Base-by-base conservation (phyloP, 1,284 basidiomycete species). In the Leccinum pachyderme region DNA sequence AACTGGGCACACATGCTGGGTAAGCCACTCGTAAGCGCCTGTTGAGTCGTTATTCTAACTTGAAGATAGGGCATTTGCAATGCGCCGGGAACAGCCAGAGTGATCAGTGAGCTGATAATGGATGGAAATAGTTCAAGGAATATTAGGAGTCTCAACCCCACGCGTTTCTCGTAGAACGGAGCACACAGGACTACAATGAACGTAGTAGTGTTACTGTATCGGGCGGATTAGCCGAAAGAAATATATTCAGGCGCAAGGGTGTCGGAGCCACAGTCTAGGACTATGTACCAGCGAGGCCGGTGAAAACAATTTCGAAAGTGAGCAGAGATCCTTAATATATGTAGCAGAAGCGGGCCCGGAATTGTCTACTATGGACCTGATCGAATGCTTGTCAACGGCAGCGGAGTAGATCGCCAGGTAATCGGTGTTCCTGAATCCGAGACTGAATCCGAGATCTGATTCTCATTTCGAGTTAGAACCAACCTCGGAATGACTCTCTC, bases 1-100 rank as follows among this genome's bases (percentile, higher is more conserved):
- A 2, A 81, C 83, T 3, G 87, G 87, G 11, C 87, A 89, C 66
- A 85, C 85, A 0, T 87, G 85, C 59, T 84, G 82, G 83, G 82
- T 83, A 59, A 60, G 77, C 71, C 25, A 2, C 28, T 52, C 50
- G 37, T 29, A 2, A 8, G 11, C 18, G 28, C 47, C 47, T 25
- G 37, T 46, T 15, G 1, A 35, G 7, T 13, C 49, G 11, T 31
- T 50, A 27, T 51, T 27, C 53, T 68, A 18, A 63, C n/a, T 11
- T 9, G 1, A 18, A 9, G 8, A 13, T 55, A 87, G 86, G 86
- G 86, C 3, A 85, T 88, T 49, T 87, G 81, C 66, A 88, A 89
- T 61, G 86, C 82, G 2, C 86, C 87, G 1, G 86, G 84, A 3
- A 88, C 86, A 3, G 86, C 78, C 6, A 82, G 77, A 59, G 79